phyloP scores from a whole-genome alignment of 2,329 filamentous ascomycete genomes.

The Clonostachys solani region DNA sequence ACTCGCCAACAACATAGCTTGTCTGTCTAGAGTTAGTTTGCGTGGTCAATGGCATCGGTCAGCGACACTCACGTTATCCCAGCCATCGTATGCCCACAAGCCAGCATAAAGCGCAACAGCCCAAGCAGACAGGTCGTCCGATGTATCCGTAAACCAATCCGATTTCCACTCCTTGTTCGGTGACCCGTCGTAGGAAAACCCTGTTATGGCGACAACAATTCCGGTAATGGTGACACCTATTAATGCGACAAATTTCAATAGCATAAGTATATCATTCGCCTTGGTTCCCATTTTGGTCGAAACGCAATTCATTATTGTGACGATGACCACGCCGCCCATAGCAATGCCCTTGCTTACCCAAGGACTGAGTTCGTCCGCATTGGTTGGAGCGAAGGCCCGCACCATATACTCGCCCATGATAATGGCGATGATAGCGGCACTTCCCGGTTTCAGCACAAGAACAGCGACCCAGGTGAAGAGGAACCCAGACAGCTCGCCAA shows the following conservation, averaged over 20 bases:
- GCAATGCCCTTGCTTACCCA: conserved; percentile 93
- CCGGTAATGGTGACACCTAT: conserved; percentile 83
- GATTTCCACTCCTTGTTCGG: conserved; percentile 85
- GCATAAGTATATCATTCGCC: conserved; percentile 91
- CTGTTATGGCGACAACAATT: conserved; percentile 83
- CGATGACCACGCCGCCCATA: conserved; percentile 66
- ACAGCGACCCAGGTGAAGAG: conserved; percentile 96
- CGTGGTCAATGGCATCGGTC: conserved; percentile 2
- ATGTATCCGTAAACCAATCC: conserved; percentile 87
- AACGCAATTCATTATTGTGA: conserved; percentile 85
- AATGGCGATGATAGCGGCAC: conserved; percentile 90
- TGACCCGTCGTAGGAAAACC: conserved; percentile 70
- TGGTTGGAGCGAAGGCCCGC: conserved; percentile 79
- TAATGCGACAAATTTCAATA: conserved; percentile 90
- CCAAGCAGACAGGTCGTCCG: conserved; percentile 76
- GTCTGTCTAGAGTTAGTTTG: conserved; percentile 51
- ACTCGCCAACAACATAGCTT: conserved; percentile 97
- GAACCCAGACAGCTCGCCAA: conserved; percentile 89
- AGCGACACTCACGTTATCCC: conserved; percentile 77
- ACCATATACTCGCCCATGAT: conserved; percentile 99
- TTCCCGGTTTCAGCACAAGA: conserved; percentile 88
- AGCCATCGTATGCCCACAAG: conserved; percentile 96
- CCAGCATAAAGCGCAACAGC: conserved; percentile 93
- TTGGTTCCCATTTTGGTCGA: conserved; percentile 85
- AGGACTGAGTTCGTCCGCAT: conserved; percentile 72